Percentiles rank a stretch among this genome's conserved stretches.
phyloP scores from a whole-genome alignment of 768 basidiomycete genomes.

The Myochromella boudieri region DNA sequence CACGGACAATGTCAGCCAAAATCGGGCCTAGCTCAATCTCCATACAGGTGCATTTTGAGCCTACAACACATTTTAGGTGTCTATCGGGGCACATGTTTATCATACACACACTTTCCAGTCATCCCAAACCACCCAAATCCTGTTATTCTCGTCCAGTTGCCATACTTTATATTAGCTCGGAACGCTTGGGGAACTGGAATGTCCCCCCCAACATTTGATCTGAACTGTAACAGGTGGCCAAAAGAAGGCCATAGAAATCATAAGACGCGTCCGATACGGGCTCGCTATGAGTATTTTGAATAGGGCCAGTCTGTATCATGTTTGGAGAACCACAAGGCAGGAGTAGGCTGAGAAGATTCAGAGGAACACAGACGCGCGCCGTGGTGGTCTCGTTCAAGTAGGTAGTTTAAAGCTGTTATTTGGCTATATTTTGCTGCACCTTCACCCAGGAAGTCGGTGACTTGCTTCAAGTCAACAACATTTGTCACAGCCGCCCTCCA shows the following conservation, averaged over 20 bases:
- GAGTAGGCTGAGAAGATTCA: no score
- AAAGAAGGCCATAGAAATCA: conserved; percentile 83
- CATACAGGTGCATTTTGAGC: conserved; percentile 94
- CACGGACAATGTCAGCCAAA: no score
- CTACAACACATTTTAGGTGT: conserved; percentile 34
- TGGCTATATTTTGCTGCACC: no score
- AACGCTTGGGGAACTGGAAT: conserved; percentile 1
- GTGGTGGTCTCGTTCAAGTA: no score
- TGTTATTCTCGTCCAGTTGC: conserved; percentile 70
- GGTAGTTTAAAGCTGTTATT: no score
- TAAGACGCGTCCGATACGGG: conserved; percentile 85
- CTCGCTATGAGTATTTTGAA: conserved; percentile 76
- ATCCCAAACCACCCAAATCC: conserved; percentile 76
- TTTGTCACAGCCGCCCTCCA: no score
- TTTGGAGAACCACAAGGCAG: no score
- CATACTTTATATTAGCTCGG: conserved; percentile 44
- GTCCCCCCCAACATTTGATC: conserved; percentile 69
- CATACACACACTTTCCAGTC: conserved; percentile 80
- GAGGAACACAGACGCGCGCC: no score
- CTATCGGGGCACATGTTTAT: not conserved
- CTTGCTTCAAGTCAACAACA: no score
- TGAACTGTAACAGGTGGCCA: conserved; percentile 80
- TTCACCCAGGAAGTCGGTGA: no score
- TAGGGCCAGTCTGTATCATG: conserved; percentile 81
- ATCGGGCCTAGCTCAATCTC: conserved; percentile 86